Base-by-base conservation (phyloP, 345 rosid genomes). In the Geranium brycei region DNA sequence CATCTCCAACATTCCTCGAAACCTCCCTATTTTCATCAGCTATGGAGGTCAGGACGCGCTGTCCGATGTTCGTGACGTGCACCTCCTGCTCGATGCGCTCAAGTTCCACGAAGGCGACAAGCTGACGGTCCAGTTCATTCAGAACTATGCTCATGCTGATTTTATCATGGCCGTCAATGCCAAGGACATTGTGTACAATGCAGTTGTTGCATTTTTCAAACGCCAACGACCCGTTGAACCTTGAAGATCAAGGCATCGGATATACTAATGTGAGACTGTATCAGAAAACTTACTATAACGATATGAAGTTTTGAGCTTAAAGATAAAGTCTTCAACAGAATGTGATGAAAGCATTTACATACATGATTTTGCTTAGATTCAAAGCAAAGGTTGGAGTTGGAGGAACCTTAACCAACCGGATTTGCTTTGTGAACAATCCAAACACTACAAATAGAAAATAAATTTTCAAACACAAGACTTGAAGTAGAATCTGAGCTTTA, bases 121-220 rank as follows among this genome's bases (percentile, higher is more conserved):
- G 83, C 80, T 93, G 15, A 61, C 61, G 0, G 74, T 88, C 65
- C 95, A 86, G 74, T 86, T 67, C 68, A 68, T 93, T 56, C 72
- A 78, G 72, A 73, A 85, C 5, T 90, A 86, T 62, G 96, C 84
- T 63, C 99, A 93, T 71, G 87, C 82, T 1, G 97, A 93, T 78
- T 93, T 90, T 84, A 72, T 93, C 13, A 85, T 90, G 99, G 99
- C 80, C 3, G 71, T 78, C 13, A 88, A 73, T 65, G 99, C 99
- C 60, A 88, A 88, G 61, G 97, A 85, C 67, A 19, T 86, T 58
- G 91, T 93, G 66, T 93, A 83, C 60, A 82, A 77, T 62, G 75
- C 80, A 73, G 76, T 90, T 13, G 67, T 68, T 56, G 62, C 88
- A 0, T 88, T 90, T 77, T 86, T 93, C 57, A 77, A 76, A 72